phyloP scores from a whole-genome alignment of 2,329 filamentous ascomycete genomes.

The Penicillium hordei region DNA sequence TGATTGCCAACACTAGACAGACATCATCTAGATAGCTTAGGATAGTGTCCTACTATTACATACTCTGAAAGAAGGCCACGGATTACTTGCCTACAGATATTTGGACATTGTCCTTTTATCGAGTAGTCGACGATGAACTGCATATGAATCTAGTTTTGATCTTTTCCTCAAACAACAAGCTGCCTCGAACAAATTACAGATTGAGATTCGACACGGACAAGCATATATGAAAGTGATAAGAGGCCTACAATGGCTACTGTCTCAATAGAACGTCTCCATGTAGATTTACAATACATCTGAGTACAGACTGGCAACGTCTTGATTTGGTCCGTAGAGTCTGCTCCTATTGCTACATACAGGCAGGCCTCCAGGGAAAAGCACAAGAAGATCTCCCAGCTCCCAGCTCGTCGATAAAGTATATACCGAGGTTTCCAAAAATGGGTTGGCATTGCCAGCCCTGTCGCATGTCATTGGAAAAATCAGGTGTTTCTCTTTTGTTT shows the following conservation, averaged over 20 bases:
- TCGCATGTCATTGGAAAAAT: slow-evolving; percentile 11
- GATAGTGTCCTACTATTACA: background rate
- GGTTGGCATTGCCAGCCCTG: slow-evolving; percentile 5
- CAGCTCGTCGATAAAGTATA: slow-evolving; percentile 10
- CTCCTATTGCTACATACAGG: slow-evolving; percentile 13
- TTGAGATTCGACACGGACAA: background rate
- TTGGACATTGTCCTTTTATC: background rate
- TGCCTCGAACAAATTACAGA: background rate
- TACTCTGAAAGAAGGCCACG: background rate
- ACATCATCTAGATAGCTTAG: background rate
- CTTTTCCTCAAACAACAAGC: background rate
- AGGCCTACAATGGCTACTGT: background rate
- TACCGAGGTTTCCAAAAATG: slow-evolving; percentile 7
- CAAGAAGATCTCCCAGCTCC: slow-evolving; percentile 1
- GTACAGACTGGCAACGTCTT: slow-evolving; percentile 15
- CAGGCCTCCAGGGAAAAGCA: slow-evolving; percentile 4
- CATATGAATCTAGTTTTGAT: background rate
- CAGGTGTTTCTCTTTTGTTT: slow-evolving; percentile 13
- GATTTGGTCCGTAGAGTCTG: slow-evolving; percentile 10
- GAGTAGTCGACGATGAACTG: background rate
- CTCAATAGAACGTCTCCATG: background rate
- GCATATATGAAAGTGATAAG: background rate
- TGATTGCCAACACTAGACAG: background rate
- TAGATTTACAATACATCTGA: background rate
- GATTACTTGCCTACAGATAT: too few relatives aligned